phyloP scores from a whole-genome alignment of 2,329 filamentous ascomycete species.

The Trichophaea hybrida region DNA sequence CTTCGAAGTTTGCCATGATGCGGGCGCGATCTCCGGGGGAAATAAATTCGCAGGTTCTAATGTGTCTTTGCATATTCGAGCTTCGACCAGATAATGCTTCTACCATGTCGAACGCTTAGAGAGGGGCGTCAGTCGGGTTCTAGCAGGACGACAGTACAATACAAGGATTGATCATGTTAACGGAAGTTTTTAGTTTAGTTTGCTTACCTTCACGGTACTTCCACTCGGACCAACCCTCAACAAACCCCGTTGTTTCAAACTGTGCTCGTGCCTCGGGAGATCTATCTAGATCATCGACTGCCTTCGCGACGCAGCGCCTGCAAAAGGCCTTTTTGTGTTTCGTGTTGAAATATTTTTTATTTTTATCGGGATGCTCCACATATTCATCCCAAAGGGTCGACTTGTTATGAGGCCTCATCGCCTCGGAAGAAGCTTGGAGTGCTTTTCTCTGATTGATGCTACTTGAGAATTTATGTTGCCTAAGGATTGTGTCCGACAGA shows the following conservation, averaged over 20 bases:
- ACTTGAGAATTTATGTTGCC: neutral
- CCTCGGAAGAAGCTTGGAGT: neutral
- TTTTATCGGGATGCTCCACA: neutral
- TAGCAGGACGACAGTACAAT: neutral
- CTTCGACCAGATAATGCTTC: constrained; percentile 5
- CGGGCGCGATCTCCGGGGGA: neutral
- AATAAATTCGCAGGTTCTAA: constrained; percentile 3
- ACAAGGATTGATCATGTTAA: neutral
- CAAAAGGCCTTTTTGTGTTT: constrained; percentile 8
- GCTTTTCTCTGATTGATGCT: neutral
- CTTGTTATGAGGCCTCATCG: constrained; percentile 6
- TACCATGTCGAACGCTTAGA: neutral
- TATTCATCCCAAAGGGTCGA: constrained; percentile 7
- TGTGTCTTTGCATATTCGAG: constrained; percentile 6
- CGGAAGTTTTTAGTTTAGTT: neutral
- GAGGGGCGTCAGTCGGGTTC: neutral
- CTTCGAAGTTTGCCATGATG: constrained; percentile 3
- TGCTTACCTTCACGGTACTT: neutral
- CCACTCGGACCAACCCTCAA: neutral
- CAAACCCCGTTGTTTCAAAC: neutral
- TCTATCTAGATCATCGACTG: neutral
- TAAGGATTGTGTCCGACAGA: neutral
- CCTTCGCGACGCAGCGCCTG: neutral
- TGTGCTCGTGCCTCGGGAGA: neutral
- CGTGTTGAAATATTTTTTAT: constrained; percentile 4